These are phyloP conservation scores for Begonia masoniana DNA, from an alignment of 306 rosid genomes.

Conservation along the genomic window DNA sequence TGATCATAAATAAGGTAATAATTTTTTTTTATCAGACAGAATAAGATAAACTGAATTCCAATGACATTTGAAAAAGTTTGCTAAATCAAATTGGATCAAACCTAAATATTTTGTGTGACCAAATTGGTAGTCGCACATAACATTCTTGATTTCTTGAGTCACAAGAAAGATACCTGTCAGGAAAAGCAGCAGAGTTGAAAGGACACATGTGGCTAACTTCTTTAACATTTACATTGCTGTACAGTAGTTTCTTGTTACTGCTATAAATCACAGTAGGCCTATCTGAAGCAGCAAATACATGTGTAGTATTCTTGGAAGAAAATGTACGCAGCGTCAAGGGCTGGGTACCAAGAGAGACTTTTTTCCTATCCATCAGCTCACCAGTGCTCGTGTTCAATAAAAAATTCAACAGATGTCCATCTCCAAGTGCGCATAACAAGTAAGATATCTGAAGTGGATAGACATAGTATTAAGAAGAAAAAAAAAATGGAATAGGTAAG, in stretches of 20 bases:
- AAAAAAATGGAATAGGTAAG: no score
- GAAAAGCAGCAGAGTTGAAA: constrained; percentile 97
- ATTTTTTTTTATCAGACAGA: no score
- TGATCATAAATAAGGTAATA: no score
- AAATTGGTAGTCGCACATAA: no score
- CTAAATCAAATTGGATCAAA: no score
- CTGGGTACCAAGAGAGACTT: constrained; percentile 97
- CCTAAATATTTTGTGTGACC: no score
- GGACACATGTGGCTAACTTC: constrained; percentile 99
- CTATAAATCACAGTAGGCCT: constrained; percentile 97
- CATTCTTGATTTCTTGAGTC: no score
- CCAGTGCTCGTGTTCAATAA: constrained; percentile 70
- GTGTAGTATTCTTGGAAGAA: constrained; percentile 87
- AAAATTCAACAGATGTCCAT: constrained; percentile 91
- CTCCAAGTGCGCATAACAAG: constrained; percentile 92
- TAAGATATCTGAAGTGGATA: constrained; percentile 60
- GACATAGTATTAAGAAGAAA: neutral
- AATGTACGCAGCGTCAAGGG: constrained; percentile 96
- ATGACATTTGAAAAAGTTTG: no score
- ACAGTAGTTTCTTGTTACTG: constrained; percentile 88
- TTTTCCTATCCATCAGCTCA: constrained; percentile 79
- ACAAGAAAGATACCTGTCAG: constrained; percentile 59
- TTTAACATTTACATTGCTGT: constrained; percentile 90
- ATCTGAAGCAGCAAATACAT: constrained; percentile 96
- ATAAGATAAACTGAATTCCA: no score